A percentile compares a stretch with the other conserved stretches of the same genome.
These are phyloP conservation scores for Suhomyces choctaworum DNA, from an alignment of 1,139 yeast genomes.

Conservation along the genomic window DNA sequence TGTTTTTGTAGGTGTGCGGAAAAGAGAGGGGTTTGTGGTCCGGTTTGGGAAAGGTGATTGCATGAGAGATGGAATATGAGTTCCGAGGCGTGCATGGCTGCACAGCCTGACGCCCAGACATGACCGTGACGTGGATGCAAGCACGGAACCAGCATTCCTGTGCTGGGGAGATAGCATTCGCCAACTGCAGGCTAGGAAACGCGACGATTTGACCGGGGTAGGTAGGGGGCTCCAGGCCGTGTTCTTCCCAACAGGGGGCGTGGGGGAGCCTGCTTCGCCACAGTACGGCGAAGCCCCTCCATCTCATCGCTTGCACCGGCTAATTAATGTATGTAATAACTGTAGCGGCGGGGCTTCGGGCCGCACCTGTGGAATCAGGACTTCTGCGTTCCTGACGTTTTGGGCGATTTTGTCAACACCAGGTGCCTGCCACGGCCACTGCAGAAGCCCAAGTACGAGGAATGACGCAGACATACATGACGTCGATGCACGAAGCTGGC, in stretches of 20 bases:
- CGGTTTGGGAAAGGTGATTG: slow-evolving; percentile 8
- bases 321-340: slow-evolving; percentile 1
- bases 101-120: neutral
- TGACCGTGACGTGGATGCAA: neutral
- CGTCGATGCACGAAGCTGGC: too few relatives aligned
- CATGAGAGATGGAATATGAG: neutral
- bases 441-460: too few relatives aligned
- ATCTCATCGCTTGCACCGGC: neutral
- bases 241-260: too few relatives aligned
- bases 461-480: too few relatives aligned
- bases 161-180: too few relatives aligned
- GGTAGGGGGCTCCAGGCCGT: too few relatives aligned
- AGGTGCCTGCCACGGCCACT: too few relatives aligned
- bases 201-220: too few relatives aligned
- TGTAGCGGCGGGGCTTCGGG: too few relatives aligned
- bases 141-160: neutral
- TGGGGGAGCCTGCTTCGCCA: too few relatives aligned
- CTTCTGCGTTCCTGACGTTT: slow-evolving; percentile 1
- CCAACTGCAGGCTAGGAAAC: too few relatives aligned
- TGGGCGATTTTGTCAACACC: slow-evolving; percentile 7
- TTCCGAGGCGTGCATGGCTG: slow-evolving; percentile 4
- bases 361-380: slow-evolving; percentile 8
- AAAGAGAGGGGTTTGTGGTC: slow-evolving; percentile 6
- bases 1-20: slow-evolving; percentile 11
- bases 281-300: neutral